Evolutionary conservation across 768 basidiomycete genomes (phyloP).

Genomic region (Tephrocybe sp.): DNA sequence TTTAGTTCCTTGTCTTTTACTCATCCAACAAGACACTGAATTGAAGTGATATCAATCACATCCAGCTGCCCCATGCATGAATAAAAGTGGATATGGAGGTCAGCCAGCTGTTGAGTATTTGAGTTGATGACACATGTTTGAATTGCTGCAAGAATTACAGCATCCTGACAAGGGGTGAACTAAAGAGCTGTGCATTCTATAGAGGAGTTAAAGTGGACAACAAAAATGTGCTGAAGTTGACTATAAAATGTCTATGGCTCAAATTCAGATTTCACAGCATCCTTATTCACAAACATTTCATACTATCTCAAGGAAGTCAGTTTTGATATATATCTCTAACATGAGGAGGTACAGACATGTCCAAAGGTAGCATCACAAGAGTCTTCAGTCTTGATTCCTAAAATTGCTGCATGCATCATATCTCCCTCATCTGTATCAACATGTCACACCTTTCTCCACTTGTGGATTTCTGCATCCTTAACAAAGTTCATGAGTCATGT

Average conservation of each 20-base stretch:
- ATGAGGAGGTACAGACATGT: slow-evolving; percentile 23
- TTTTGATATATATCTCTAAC: background rate
- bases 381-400: slow-evolving; percentile 21
- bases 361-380: slow-evolving; percentile 32
- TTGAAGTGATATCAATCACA: slow-evolving; percentile 23
- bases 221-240: slow-evolving; percentile 28
- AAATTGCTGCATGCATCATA: slow-evolving; percentile 18
- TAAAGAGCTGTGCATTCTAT: background rate
- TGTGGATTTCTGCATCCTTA: slow-evolving; percentile 10
- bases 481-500: slow-evolving; percentile 12
- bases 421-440: slow-evolving; percentile 31
- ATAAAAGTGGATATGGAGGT: slow-evolving; percentile 24
- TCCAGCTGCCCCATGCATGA: slow-evolving; percentile 11
- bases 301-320: slow-evolving; percentile 26
- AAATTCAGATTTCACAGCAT: slow-evolving; percentile 14
- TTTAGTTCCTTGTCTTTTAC: slow-evolving; percentile 6
- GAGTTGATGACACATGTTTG: slow-evolving; percentile 15
- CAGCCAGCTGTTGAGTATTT: background rate
- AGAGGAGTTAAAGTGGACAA: slow-evolving; percentile 15
- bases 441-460: slow-evolving; percentile 30
- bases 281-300: slow-evolving; percentile 28
- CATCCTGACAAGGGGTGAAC: slow-evolving; percentile 6
- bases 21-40: slow-evolving; percentile 24
- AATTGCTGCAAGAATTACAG: slow-evolving; percentile 25
- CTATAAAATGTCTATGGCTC: slow-evolving; percentile 28